Conservation (phyloP, 352 stramenopile species). For the Globisporangium parvum region DNA sequence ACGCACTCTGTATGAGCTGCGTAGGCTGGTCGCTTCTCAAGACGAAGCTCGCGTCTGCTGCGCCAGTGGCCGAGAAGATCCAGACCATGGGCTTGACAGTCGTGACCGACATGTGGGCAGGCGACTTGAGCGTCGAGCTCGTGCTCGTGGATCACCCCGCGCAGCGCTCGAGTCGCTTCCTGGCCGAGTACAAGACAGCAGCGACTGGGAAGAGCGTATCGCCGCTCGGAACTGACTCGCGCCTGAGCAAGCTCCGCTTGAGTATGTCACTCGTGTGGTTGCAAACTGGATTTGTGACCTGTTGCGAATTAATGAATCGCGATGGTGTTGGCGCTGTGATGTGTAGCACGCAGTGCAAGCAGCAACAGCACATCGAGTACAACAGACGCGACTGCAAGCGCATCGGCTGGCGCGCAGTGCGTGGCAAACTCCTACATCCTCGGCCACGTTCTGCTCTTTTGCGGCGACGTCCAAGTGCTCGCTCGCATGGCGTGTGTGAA, state of each 20-base stretch:
- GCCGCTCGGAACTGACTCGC: slow-evolving; percentile 18
- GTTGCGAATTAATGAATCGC: not conserved
- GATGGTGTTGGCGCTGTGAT: not conserved
- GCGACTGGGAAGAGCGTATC: slow-evolving; percentile 2
- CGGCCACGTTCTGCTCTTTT: slow-evolving; percentile 70
- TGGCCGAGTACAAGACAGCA: slow-evolving; percentile 48
- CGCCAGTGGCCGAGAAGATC: slow-evolving; percentile 67
- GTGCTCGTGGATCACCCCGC: slow-evolving; percentile 40
- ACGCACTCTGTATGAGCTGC: not conserved
- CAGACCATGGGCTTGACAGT: slow-evolving; percentile 69
- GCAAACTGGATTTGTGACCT: not conserved
- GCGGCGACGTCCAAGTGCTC: slow-evolving; percentile 45
- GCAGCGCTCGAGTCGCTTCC: slow-evolving; percentile 32
- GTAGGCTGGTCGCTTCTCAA: slow-evolving; percentile 71
- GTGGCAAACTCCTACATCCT: slow-evolving; percentile 59
- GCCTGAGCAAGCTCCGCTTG: slow-evolving; percentile 30
- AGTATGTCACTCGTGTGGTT: slow-evolving; percentile 18
- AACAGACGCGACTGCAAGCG: not conserved
- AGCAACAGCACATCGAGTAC: slow-evolving; percentile 14
- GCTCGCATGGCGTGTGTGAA: slow-evolving; percentile 49
- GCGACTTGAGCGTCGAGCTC: slow-evolving; percentile 54
- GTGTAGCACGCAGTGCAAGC: slow-evolving; percentile 15
- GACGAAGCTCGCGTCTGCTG: slow-evolving; percentile 61
- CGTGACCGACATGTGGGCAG: slow-evolving; percentile 58
- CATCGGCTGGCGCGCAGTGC: slow-evolving; percentile 31